Evolutionary conservation across 257 asterid species (phyloP).

Genomic region (Sherardia arvensis): DNA sequence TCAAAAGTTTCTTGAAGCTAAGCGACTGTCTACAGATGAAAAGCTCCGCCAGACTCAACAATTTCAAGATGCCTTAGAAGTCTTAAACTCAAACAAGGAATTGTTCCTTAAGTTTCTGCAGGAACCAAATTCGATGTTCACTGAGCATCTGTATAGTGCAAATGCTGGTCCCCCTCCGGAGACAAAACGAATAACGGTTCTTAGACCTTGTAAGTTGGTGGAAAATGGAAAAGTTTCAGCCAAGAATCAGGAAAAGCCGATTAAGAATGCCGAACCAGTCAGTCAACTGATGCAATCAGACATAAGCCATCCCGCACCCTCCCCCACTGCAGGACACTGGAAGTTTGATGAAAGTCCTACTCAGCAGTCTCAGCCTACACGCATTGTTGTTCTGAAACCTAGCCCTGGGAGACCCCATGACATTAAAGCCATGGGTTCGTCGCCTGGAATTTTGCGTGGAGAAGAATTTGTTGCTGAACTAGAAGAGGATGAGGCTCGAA

Average conservation of each 20-base stretch:
- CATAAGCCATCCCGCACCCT: conserved; percentile 25
- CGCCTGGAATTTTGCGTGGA: conserved; percentile 30
- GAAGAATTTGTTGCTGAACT: conserved; percentile 38
- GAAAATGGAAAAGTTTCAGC: conserved; percentile 35
- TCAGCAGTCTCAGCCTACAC: conserved; percentile 89
- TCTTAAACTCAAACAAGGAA: conserved; percentile 77
- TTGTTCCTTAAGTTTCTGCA: conserved; percentile 79
- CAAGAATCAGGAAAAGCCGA: conserved; percentile 35
- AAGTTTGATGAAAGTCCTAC: conserved; percentile 36
- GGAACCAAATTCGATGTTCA: conserved; percentile 68
- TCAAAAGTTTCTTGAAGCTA: conserved; percentile 85
- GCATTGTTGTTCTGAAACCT: conserved; percentile 92
- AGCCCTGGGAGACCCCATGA: conserved; percentile 48
- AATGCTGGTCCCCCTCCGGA: conserved; percentile 58
- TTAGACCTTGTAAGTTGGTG: conserved; percentile 69
- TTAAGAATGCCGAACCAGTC: conserved; percentile 25
- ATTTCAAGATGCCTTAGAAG: conserved; percentile 84
- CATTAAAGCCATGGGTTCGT: conserved; percentile 38
- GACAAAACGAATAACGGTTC: conserved; percentile 83
- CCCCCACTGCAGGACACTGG: conserved; percentile 40
- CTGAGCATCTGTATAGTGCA: conserved; percentile 45
- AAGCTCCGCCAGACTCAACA: conserved; percentile 74
- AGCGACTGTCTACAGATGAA: conserved; percentile 70
- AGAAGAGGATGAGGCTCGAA: conserved; percentile 54
- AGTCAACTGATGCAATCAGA: conserved; percentile 25